Evolutionary conservation across 1,284 basidiomycete species (phyloP).

Genomic region (Apiotrichum porosum): DNA sequence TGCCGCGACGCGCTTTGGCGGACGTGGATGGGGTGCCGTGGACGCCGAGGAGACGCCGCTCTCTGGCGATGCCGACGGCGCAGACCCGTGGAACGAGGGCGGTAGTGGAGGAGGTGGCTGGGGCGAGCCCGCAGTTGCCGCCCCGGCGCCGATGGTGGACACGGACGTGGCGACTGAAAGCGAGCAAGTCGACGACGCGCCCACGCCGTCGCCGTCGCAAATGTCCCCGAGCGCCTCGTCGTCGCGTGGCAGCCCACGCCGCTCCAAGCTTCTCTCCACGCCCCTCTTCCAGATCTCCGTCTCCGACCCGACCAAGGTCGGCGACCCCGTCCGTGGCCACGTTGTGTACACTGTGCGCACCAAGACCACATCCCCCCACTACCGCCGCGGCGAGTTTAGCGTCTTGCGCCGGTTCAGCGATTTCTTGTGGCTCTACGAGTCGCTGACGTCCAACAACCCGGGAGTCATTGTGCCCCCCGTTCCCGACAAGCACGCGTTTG

Average conservation of each 20-base stretch:
- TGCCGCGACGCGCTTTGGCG: slow-evolving; percentile 1
- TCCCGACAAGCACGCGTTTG: slow-evolving; percentile 90
- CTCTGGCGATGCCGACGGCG: not conserved
- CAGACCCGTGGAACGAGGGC: slow-evolving; percentile 6
- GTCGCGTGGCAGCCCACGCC: slow-evolving; percentile 7
- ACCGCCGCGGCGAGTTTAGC: slow-evolving; percentile 74
- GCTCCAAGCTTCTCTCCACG: slow-evolving; percentile 17
- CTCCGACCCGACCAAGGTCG: slow-evolving; percentile 88
- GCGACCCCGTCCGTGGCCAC: slow-evolving; percentile 83
- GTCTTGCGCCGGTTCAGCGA: slow-evolving; percentile 93
- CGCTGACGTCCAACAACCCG: slow-evolving; percentile 84
- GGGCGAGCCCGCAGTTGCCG: slow-evolving; percentile 19
- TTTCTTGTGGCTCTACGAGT: slow-evolving; percentile 94
- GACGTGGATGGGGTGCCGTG: slow-evolving; percentile 14
- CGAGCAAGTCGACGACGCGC: not conserved
- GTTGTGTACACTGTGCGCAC: slow-evolving; percentile 94
- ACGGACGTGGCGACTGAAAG: not conserved
- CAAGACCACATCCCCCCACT: slow-evolving; percentile 76
- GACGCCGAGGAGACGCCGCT: slow-evolving; percentile 24
- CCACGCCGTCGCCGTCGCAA: not conserved
- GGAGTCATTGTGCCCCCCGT: slow-evolving; percentile 95
- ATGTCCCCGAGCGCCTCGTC: too few relatives aligned
- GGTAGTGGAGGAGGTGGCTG: slow-evolving; percentile 26
- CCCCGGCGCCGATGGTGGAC: too few relatives aligned
- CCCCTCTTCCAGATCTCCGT: slow-evolving; percentile 67